These are phyloP conservation scores for Begonia peltatifolia DNA, from an alignment of 306 rosid genomes.

Conservation along the genomic window DNA sequence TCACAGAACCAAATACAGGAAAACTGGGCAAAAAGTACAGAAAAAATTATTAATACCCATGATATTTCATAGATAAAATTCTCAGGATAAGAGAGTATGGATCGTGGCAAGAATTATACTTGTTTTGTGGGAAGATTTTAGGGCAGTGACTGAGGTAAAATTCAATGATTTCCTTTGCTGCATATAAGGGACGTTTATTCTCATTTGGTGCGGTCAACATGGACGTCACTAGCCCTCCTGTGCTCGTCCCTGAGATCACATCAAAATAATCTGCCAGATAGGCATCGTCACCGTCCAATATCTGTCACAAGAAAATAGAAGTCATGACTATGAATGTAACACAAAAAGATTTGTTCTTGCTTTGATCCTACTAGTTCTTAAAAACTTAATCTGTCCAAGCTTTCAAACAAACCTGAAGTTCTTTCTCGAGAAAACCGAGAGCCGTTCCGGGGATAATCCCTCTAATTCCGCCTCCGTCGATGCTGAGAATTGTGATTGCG, in stretches of 20 bases:
- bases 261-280: constrained; percentile 52
- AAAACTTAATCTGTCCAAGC: too few relatives aligned
- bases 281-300: constrained; percentile 36
- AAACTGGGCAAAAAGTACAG: constrained; percentile 12
- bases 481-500: constrained; percentile 51
- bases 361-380: neutral
- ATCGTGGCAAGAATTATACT: constrained; percentile 5
- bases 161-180: constrained; percentile 48
- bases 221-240: constrained; percentile 50
- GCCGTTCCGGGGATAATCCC: constrained; percentile 59
- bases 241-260: constrained; percentile 58
- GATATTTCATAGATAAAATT: neutral
- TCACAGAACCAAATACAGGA: constrained; percentile 2
- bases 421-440: constrained; percentile 1
- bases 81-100: neutral
- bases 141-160: constrained; percentile 44
- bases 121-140: constrained; percentile 38
- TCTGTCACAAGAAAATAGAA: neutral
- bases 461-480: constrained; percentile 81
- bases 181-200: constrained; percentile 40
- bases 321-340: neutral
- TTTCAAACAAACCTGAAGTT: constrained; percentile 40
- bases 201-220: constrained; percentile 50
- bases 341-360: neutral
- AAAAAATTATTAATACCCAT: neutral